A percentile compares a stretch with the other conserved stretches of the same genome.
Evolutionary conservation across 2,329 filamentous ascomycete species (phyloP).

Genomic region (Didymella lethalis): DNA sequence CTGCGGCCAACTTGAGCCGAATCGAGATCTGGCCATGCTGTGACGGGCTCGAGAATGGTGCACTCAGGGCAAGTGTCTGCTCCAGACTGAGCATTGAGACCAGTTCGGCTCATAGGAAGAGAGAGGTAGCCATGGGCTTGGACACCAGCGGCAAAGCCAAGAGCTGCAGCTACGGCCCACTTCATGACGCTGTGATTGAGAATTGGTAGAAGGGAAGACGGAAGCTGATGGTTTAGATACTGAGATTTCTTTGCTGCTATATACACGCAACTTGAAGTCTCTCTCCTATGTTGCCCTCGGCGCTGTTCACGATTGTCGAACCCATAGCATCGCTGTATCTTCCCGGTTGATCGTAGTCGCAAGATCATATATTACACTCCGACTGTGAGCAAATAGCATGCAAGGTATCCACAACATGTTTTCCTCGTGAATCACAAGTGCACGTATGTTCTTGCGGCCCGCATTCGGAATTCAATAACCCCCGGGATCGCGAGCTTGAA

Average conservation of each 20-base stretch:
- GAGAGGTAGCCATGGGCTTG: slow-evolving; percentile 45
- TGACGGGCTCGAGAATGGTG: slow-evolving; percentile 46
- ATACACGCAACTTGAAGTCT: slow-evolving; percentile 1
- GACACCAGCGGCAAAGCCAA: slow-evolving; percentile 32
- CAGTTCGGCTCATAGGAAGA: slow-evolving; percentile 46
- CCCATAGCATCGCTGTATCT: slow-evolving; percentile 10
- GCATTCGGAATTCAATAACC: slow-evolving; percentile 7
- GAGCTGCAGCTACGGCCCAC: slow-evolving; percentile 23
- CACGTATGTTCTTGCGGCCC: slow-evolving; percentile 1
- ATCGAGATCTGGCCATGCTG: slow-evolving; percentile 44
- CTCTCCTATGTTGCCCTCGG: not conserved
- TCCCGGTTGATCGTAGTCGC: slow-evolving; percentile 15
- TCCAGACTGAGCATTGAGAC: slow-evolving; percentile 44
- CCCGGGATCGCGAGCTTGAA: slow-evolving; percentile 6
- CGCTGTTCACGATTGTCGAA: not conserved
- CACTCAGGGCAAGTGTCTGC: slow-evolving; percentile 47
- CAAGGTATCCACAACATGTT: slow-evolving; percentile 7
- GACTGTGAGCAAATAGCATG: slow-evolving; percentile 14
- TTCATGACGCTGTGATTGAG: slow-evolving; percentile 25
- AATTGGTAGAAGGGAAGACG: not conserved
- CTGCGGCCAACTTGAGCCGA: slow-evolving; percentile 41
- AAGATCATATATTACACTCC: slow-evolving; percentile 11
- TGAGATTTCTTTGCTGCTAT: slow-evolving; percentile 5
- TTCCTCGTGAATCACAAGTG: slow-evolving; percentile 10
- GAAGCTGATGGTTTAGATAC: not conserved